Percentiles rank a stretch among this genome's conserved stretches.
These are phyloP conservation scores for Beauveria brongniartii DNA, from an alignment of 2,329 filamentous ascomycete genomes.

Conservation along the genomic window DNA sequence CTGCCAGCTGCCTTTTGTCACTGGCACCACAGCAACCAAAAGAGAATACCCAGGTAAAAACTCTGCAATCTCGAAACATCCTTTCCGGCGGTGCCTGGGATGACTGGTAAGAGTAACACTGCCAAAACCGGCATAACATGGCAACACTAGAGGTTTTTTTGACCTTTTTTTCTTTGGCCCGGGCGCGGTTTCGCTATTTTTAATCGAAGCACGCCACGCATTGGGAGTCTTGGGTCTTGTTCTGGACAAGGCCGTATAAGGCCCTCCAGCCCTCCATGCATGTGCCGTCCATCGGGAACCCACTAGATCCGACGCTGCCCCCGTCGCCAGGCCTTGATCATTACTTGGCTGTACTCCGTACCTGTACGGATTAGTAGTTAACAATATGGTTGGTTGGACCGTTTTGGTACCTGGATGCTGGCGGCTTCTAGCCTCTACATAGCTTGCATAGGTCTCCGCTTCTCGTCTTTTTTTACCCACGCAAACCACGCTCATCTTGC, in stretches of 20 bases:
- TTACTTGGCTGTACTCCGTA: too few relatives aligned
- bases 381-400: background rate
- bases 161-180: background rate
- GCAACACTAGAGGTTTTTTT: background rate
- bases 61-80: background rate
- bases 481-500: background rate
- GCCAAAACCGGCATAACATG: background rate
- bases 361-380: too few relatives aligned
- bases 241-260: background rate
- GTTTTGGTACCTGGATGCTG: background rate
- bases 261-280: background rate
- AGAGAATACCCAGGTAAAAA: background rate
- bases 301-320: background rate
- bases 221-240: too few relatives aligned
- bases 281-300: slow-evolving; percentile 1
- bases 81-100: background rate
- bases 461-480: background rate
- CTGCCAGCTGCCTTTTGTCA: too few relatives aligned
- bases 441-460: background rate
- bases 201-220: background rate
- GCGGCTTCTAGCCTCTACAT: background rate
- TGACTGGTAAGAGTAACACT: background rate
- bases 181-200: background rate
- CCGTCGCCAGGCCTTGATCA: too few relatives aligned
- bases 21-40: background rate